Percentiles rank a stretch among this genome's conserved stretches.
Conservation (phyloP, 2,329 filamentous ascomycete genomes). For the Mycogone perniciosa region DNA sequence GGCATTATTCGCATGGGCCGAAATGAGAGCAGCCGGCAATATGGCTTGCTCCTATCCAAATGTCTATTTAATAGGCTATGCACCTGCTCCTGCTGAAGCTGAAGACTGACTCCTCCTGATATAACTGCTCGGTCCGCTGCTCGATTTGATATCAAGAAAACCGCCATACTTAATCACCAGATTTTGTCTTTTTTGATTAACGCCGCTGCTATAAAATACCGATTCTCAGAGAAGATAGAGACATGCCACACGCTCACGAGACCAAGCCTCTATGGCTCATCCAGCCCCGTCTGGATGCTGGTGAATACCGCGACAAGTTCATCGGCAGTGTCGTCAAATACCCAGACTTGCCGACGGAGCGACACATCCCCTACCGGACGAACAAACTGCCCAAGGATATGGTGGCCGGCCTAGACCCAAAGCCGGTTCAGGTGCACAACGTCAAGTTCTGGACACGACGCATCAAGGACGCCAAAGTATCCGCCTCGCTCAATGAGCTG, state of each 20-base stretch:
- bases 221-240: too few relatives aligned
- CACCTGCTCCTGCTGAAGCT: neutral
- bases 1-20: neutral
- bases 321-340: conserved; percentile 26
- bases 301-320: conserved; percentile 24
- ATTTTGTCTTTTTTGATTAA: too few relatives aligned
- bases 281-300: conserved; percentile 22
- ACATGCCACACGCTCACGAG: conserved; percentile 13
- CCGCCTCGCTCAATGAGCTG: conserved; percentile 21
- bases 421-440: conserved; percentile 22
- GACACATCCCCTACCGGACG: conserved; percentile 20
- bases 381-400: conserved; percentile 19
- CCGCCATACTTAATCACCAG: too few relatives aligned
- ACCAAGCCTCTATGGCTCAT: conserved; percentile 25
- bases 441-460: conserved; percentile 23
- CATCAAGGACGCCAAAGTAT: conserved; percentile 20
- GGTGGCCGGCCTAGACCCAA: conserved; percentile 21
- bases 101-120: too few relatives aligned
- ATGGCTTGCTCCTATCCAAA: neutral
- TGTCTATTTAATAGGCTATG: neutral
- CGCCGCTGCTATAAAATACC: too few relatives aligned
- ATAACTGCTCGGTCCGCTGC: too few relatives aligned
- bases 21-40: neutral
- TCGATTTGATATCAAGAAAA: too few relatives aligned
- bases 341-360: conserved; percentile 21